These are phyloP conservation scores for Leptographium wingfieldii DNA, from an alignment of 2,329 filamentous ascomycete species.

Conservation along the genomic window DNA sequence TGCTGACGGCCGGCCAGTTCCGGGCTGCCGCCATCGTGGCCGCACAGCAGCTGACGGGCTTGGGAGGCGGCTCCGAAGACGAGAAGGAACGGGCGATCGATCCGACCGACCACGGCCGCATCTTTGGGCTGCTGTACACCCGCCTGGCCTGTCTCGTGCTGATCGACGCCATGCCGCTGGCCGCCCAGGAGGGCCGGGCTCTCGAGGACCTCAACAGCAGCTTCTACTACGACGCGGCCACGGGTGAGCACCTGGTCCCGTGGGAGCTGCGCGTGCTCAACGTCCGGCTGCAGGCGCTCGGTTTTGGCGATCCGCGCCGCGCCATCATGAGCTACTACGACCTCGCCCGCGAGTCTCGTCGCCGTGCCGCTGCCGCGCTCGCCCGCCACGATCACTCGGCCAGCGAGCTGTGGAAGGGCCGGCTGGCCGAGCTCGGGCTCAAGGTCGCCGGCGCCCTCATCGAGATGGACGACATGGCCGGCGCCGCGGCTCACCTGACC, in stretches of 20 bases:
- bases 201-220: slow-evolving; percentile 48
- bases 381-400: slow-evolving; percentile 37
- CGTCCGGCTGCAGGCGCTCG: slow-evolving; percentile 73
- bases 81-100: slow-evolving; percentile 21
- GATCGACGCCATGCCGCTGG: slow-evolving; percentile 57
- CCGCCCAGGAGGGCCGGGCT: slow-evolving; percentile 52
- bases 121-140: slow-evolving; percentile 70
- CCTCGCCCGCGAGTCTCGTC: slow-evolving; percentile 64
- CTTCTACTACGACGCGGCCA: slow-evolving; percentile 41
- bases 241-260: slow-evolving; percentile 53
- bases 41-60: slow-evolving; percentile 43
- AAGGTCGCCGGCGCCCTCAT: slow-evolving; percentile 54
- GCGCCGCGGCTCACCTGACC: slow-evolving; percentile 60
- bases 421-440: slow-evolving; percentile 65
- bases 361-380: slow-evolving; percentile 37
- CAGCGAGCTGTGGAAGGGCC: slow-evolving; percentile 52
- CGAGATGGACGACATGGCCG: slow-evolving; percentile 79
- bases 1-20: slow-evolving; percentile 65
- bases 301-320: slow-evolving; percentile 71
- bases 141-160: slow-evolving; percentile 73
- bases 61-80: no score
- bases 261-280: slow-evolving; percentile 78
- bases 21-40: slow-evolving; percentile 62
- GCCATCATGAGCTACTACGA: slow-evolving; percentile 88
- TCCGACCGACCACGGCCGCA: slow-evolving; percentile 46